Evolutionary conservation across 164 flowering plant species (phyloP).

Genomic region (Nymphaea colorata): DNA sequence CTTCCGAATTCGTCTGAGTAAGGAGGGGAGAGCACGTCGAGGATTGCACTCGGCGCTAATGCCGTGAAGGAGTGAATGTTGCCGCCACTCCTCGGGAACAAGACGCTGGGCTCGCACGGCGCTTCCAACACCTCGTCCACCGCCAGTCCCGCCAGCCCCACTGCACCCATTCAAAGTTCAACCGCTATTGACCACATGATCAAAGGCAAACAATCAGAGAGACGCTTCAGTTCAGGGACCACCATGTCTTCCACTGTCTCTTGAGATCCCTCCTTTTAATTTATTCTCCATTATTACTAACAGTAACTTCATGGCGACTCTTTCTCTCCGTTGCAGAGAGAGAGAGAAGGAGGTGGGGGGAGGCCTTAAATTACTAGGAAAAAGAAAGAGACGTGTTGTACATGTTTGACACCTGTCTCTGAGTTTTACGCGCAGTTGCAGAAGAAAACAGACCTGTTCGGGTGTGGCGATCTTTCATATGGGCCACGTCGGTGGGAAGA

Average conservation of each 20-base stretch:
- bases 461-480: background rate
- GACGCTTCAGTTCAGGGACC: no score
- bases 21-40: conserved; percentile 28
- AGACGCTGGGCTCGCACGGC: conserved; percentile 18
- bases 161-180: conserved; percentile 10
- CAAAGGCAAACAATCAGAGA: no score
- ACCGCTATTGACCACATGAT: background rate
- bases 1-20: conserved; percentile 27
- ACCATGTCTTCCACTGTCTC: no score
- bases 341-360: no score
- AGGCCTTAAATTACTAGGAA: no score
- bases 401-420: no score
- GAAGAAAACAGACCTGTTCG: background rate
- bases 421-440: background rate
- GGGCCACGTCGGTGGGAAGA: background rate
- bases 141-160: conserved; percentile 19
- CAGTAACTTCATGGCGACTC: no score
- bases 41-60: conserved; percentile 27
- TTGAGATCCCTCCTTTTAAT: no score
- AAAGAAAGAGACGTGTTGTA: no score
- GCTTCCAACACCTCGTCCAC: conserved; percentile 17
- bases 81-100: conserved; percentile 26
- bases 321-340: no score
- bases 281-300: no score
- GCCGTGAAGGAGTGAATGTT: conserved; percentile 24